Evolutionary conservation across 768 basidiomycete genomes (phyloP), one percentile per base, ranked within the genome.

Genomic region (Rhodotorula graminis): DNA sequence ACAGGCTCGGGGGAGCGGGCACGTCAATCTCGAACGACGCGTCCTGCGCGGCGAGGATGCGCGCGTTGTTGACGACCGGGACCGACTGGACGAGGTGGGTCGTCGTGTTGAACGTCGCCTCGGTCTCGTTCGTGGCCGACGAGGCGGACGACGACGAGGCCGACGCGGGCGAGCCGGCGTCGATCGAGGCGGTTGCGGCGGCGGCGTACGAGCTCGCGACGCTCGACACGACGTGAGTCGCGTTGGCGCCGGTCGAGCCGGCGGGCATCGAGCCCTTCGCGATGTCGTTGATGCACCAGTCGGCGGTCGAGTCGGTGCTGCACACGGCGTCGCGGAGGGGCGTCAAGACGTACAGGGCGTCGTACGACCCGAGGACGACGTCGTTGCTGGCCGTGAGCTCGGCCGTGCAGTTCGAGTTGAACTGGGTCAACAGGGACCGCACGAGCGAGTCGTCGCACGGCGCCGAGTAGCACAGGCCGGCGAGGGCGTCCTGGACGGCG

Each of bases 271-370:
- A 49, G 65, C 81, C 80, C 33, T 81, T 74, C 56, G 83, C 80
- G 47, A 87, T 82, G 44, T 86, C 77, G 67, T 85, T 80, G 42
- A 86, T 85, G 79, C 95, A 98, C 82, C 85, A 96, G 37, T 78
- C 79, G 52, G 84, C 82, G 46, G 87, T 88, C 60, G 88, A 87
- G 77, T 90, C 87, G 84, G 91, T 90, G 59, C 88, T 76, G 82
- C 94, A 97, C 44, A 91, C 79, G 40, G 92, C 88, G 12, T 80
- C 75, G 72, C 82, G 82, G 79, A 95, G 80, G 15, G 93, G 92
- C 19, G 79, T 72, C 58, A 94, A 74, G 70, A 84, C 74, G 83
- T 92, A 99, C 42, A 97, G 82, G 44, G 87, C 83, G 79, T 97
- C 94, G 82, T 98, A 99, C 3, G 86, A 81, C 40, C 81, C 83